Evolutionary conservation across 768 basidiomycete genomes (phyloP), one percentile per base, ranked within the genome.

Genomic region (Russula sp.): DNA sequence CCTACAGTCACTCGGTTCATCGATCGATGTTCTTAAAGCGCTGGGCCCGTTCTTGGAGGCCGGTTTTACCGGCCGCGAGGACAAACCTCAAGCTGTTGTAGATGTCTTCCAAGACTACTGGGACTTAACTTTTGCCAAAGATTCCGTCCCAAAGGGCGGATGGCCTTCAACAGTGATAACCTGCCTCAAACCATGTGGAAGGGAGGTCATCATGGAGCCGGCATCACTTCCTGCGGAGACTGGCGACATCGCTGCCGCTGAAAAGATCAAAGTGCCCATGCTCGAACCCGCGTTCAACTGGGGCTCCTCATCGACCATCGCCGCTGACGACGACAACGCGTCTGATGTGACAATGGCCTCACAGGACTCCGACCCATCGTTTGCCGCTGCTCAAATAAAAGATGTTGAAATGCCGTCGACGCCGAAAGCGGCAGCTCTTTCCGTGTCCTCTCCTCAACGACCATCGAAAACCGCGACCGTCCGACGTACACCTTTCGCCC

Each of bases 41-140:
- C 73, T 88, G n/a, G 75, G 78, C 0, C 72, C 79, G 7, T 69
- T 89, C 3, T 69, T 92, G 9, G 81, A 79, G 64, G 82, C 87
- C 3, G 81, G 82, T 28, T 87, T 92, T 67, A 67, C 69, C 34
- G 81, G 84, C 18, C 79, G 84, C 5, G 60, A 71, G 8, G 79
- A 81, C 56, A 84, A 82, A 59, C 79, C 81, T 3, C 69, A 67
- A 0, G 71, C 76, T 3, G 76, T 80, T 4, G 72, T 73, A 14
- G 81, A 83, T 7, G 78, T 84, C 2, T 90, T 92, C 70, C 71
- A 71, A 8, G 82, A 83, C 34, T 87, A 87, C 71, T 91, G 90
- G 90, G 72, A 77, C 18, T 68, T 75, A 1, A 77, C 78, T 2
- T 89, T 79, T 65, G 76, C 76, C 13, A 58, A 72, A 1, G 40